Evolutionary conservation across 345 rosid species (phyloP).

Genomic region (Psidium guajava): DNA sequence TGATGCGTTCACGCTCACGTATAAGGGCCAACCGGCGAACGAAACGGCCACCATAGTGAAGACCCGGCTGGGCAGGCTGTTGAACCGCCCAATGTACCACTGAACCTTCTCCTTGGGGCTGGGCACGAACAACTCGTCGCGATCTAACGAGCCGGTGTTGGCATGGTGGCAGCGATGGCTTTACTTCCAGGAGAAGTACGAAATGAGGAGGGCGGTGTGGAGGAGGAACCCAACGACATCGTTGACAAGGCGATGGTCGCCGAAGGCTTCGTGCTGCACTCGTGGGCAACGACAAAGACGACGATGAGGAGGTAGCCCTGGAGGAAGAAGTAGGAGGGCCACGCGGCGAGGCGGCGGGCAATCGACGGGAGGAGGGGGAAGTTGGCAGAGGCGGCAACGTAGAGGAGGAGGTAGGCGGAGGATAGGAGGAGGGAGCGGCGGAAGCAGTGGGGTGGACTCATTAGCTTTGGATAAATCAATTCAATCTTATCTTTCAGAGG

Average conservation of each 20-base stretch:
- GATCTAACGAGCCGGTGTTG: slow-evolving; percentile 17
- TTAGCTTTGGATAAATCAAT: background rate
- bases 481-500: background rate
- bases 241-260: slow-evolving; percentile 14
- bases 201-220: slow-evolving; percentile 15
- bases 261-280: slow-evolving; percentile 29
- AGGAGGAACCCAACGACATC: slow-evolving; percentile 15
- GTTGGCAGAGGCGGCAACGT: slow-evolving; percentile 14
- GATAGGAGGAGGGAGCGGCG: slow-evolving; percentile 2
- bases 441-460: slow-evolving; percentile 8
- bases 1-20: background rate
- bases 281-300: slow-evolving; percentile 21
- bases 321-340: slow-evolving; percentile 21
- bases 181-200: slow-evolving; percentile 25
- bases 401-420: slow-evolving; percentile 1
- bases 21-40: background rate
- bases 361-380: slow-evolving; percentile 20
- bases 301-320: slow-evolving; percentile 24
- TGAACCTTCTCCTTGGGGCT: background rate
- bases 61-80: background rate
- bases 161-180: slow-evolving; percentile 27
- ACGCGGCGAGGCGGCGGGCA: slow-evolving; percentile 5
- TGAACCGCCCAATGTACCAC: background rate
- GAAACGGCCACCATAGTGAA: background rate
- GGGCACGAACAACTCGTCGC: slow-evolving; percentile 21